Base-by-base conservation (phyloP, 495 filamentous ascomycete species). In the Evernia prunastri region DNA sequence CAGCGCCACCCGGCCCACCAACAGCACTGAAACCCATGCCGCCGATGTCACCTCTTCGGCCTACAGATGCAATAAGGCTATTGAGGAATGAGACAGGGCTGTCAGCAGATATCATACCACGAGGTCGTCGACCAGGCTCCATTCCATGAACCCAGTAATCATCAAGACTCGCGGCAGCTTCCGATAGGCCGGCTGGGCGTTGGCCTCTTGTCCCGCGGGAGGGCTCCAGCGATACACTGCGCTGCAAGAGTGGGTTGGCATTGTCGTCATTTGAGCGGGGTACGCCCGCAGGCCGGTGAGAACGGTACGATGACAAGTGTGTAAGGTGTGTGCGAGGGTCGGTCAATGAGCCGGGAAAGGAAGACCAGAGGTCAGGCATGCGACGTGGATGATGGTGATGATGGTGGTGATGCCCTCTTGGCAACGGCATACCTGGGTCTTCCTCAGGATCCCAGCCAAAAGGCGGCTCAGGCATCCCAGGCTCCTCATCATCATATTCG, bases 181-280 rank as follows among this genome's bases (percentile, higher is more conserved):
- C 67, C 40, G 63, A 63, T 8, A 65, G 40, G 17, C 61, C 67
- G 5, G 61, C 59, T 33, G 59, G 23, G 53, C 61, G 61, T 36
- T 53, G 63, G 20, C 57, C 58, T 60, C 57, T 60, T 35, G 53
- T 40, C 11, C 25, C 39, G 56, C 62, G 62, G 18, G 56, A 59
- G 20, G 36, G 11, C 36, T 72, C 69, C 15, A 72, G 70, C 42
- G 77, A 74, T 49, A 78, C 81, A 40, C 69, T 71, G 13, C 80
- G 64, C 18, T 65, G 65, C 6, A 91, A 82, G 18, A 96, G 79
- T 57, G 92, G 92, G 70, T 96, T 96, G 6, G 81, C 79, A 23
- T 90, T 90, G 69, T 96, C 91, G 68, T 96, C 90, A 49, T 80
- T 81, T 18, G 74, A 75, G 31, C 84, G 82, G 35, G 78, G 68